Evolutionary conservation across 2,329 filamentous ascomycete genomes (phyloP), one percentile per base, ranked within the genome.

Genomic region (Ambrosiella beaveri): DNA sequence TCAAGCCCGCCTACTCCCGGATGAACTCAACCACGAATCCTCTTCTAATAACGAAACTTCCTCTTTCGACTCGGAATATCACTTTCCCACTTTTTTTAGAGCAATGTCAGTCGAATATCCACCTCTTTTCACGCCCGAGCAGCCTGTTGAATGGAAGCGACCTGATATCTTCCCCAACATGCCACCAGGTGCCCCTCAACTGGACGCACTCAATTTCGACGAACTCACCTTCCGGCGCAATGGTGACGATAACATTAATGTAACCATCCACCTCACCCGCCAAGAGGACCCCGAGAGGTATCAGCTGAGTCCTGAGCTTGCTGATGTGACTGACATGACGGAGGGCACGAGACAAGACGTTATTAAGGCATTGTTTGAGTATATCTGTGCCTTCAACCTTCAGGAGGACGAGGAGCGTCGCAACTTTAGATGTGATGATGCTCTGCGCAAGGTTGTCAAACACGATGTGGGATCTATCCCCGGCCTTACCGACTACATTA

Each of bases 351-450:
- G 89, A 37, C 85, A 88, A 44, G 89, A 93, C 62, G 85, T 90
- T 6, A 82, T 95, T 36, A 87, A 94, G 76, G 90, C 86, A 12
- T 79, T 98, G 38, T 98, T 90, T 88, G 90, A 96, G 67, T 98
- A 98, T 66, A 86, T 95, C 63, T 84, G 88, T 64, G 77, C 86
- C 17, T 86, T 87, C 75, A 83, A 84, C 15, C 74, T 98, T 52
- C 88, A 95, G 68, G 91, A 96, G 67, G 90, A 95, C 63, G 91
- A 97, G 61, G 93, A 98, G 68, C 93, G 93, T 73, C 81, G 93
- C 62, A 86, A 86, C 61, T 91, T 98, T 64, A 84, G 87, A 44
- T 97, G 93, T 66, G 91, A 98, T 66, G 85, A 90, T 49, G 77
- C 84, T 52, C 70, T 98, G 56, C 85, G 80, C 71, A 81, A 80